A percentile compares a stretch with the other conserved stretches of the same genome.
Conservation (phyloP, 2,329 filamentous ascomycete species). For the Sporothrix variecibatus region DNA sequence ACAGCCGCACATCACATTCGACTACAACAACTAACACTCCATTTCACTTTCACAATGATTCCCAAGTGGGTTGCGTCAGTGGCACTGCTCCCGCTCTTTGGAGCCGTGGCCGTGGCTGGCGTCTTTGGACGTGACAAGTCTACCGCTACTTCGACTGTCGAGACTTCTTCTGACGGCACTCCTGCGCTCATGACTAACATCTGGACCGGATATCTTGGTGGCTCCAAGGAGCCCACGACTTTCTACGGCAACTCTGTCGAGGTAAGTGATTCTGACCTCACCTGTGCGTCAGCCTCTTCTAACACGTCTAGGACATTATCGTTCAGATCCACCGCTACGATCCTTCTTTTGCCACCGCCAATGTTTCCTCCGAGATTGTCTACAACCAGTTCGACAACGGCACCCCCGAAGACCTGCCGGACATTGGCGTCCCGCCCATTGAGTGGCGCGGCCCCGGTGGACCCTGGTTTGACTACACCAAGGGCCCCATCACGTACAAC, state of each 20-base stretch:
- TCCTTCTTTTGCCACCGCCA: neutral
- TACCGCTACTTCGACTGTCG: neutral
- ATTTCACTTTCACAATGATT: neutral
- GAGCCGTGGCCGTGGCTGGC: neutral
- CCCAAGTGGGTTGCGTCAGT: neutral
- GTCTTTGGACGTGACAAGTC: neutral
- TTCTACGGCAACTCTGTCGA: conserved; percentile 16
- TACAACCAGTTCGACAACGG: conserved; percentile 9
- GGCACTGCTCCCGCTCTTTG: neutral
- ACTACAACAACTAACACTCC: neutral
- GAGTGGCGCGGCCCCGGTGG: conserved; percentile 17
- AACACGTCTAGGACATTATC: conserved; percentile 1
- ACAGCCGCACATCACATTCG: neutral
- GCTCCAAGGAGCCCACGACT: neutral
- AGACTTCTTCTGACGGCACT: neutral
- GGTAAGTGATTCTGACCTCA: neutral
- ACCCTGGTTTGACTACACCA: conserved; percentile 18
- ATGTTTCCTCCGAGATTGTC: neutral
- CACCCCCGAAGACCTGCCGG: conserved; percentile 22
- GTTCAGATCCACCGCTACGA: conserved; percentile 2
- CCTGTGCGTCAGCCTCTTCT: neutral
- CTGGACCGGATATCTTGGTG: conserved; percentile 6
- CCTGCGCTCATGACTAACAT: conserved; percentile 6
- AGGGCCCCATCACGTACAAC: conserved; percentile 11
- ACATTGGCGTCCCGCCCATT: conserved; percentile 20